Percentiles rank a stretch among this genome's conserved stretches.
These are phyloP conservation scores for Nothophaeocryptopus gaeumannii DNA, from an alignment of 2,329 filamentous ascomycete species.

Conservation along the genomic window DNA sequence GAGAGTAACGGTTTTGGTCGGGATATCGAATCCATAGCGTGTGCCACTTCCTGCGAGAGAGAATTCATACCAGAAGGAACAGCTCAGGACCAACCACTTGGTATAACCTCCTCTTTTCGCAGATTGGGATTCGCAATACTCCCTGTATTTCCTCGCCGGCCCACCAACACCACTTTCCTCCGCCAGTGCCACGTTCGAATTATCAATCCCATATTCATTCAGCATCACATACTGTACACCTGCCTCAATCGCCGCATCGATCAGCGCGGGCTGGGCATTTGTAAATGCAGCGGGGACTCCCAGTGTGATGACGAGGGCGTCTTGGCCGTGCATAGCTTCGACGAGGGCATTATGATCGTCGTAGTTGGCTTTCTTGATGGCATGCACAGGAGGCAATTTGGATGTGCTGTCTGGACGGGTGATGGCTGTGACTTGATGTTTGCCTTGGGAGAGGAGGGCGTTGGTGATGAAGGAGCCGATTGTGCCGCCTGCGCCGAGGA, in stretches of 20 bases:
- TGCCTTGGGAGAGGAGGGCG: slow-evolving; percentile 32
- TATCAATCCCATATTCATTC: slow-evolving; percentile 1
- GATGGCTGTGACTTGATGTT: slow-evolving; percentile 39
- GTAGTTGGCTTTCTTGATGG: slow-evolving; percentile 29
- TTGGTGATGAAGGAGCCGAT: slow-evolving; percentile 34
- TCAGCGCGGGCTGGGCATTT: slow-evolving; percentile 26
- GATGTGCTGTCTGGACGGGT: slow-evolving; percentile 45
- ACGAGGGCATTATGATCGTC: slow-evolving; percentile 24
- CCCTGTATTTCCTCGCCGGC: no score
- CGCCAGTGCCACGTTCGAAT: slow-evolving; percentile 19
- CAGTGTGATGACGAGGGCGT: slow-evolving; percentile 36
- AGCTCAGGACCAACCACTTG: slow-evolving; percentile 27
- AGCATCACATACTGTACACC: slow-evolving; percentile 31
- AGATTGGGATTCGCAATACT: slow-evolving; percentile 5
- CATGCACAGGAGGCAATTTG: slow-evolving; percentile 20
- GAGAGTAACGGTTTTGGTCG: slow-evolving; percentile 24
- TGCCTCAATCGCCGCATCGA: slow-evolving; percentile 31
- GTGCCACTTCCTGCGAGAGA: slow-evolving; percentile 20
- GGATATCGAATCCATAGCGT: slow-evolving; percentile 33
- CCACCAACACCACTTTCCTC: no score
- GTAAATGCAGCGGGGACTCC: slow-evolving; percentile 22
- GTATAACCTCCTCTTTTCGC: slow-evolving; percentile 15
- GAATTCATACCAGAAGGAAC: slow-evolving; percentile 36
- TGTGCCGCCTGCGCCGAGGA: slow-evolving; percentile 38
- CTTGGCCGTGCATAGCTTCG: slow-evolving; percentile 32